phyloP scores from a whole-genome alignment of 805 yeast genomes.

The Pichia phayaonensis region DNA sequence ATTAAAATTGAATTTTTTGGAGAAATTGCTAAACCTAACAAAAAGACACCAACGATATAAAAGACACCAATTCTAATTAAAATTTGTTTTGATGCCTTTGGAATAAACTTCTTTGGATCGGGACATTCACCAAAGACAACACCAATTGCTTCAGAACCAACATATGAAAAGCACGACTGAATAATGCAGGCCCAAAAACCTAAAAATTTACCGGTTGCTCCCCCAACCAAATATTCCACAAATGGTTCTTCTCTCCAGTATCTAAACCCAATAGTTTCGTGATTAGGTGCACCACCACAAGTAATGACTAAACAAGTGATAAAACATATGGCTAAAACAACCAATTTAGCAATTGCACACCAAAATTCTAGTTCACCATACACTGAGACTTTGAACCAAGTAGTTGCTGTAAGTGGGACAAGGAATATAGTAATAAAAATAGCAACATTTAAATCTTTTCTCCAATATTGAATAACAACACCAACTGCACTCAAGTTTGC shows the following conservation, averaged over 20 bases:
- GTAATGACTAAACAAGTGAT: constrained; percentile 28
- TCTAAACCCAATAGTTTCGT: constrained; percentile 32
- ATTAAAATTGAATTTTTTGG: constrained; percentile 35
- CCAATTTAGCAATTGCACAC: constrained; percentile 35
- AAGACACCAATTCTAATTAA: constrained; percentile 46
- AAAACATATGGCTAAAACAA: constrained; percentile 34
- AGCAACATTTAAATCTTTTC: constrained; percentile 39
- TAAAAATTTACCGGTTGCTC: constrained; percentile 38
- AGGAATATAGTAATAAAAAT: constrained; percentile 31
- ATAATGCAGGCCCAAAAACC: constrained; percentile 37
- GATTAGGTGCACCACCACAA: constrained; percentile 43
- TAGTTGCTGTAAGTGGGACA: too few relatives aligned
- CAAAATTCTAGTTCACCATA: constrained; percentile 46
- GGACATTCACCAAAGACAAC: constrained; percentile 41
- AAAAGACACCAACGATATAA: constrained; percentile 39
- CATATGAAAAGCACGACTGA: constrained; percentile 33
- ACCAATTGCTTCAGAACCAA: constrained; percentile 44
- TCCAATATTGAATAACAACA: constrained; percentile 41
- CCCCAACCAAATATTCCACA: constrained; percentile 32
- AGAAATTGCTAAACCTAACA: constrained; percentile 49
- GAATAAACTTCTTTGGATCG: constrained; percentile 41
- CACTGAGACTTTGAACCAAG: constrained; percentile 34
- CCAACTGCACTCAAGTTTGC: constrained; percentile 42
- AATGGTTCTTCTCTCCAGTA: too few relatives aligned
- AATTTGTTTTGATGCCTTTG: constrained; percentile 45